Conservation (phyloP, 306 rosid species). For the Cicer pinnatifidum region DNA sequence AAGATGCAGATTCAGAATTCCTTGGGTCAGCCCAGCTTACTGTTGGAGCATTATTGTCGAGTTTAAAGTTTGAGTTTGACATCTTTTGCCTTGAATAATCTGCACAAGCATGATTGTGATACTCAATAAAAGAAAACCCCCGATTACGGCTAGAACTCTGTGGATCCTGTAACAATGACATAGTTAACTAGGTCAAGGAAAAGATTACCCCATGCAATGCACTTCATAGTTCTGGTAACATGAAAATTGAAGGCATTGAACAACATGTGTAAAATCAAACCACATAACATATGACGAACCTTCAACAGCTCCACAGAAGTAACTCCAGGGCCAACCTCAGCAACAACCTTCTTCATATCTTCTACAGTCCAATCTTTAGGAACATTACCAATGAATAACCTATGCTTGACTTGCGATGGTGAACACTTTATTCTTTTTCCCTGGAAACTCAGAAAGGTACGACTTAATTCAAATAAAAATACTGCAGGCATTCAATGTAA, state of each 20-base stretch:
- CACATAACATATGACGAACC: slow-evolving; percentile 45
- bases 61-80: slow-evolving; percentile 72
- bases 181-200: slow-evolving; percentile 37
- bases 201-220: slow-evolving; percentile 18
- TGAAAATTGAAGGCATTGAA: not conserved
- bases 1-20: slow-evolving; percentile 61
- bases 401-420: slow-evolving; percentile 64
- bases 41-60: slow-evolving; percentile 64
- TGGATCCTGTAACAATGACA: slow-evolving; percentile 56
- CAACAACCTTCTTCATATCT: slow-evolving; percentile 60
- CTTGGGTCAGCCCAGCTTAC: slow-evolving; percentile 81
- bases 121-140: slow-evolving; percentile 69
- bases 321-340: slow-evolving; percentile 69
- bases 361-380: slow-evolving; percentile 69
- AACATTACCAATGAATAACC: slow-evolving; percentile 72
- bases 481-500: slow-evolving; percentile 12
- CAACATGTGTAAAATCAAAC: slow-evolving; percentile 22
- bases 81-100: slow-evolving; percentile 69
- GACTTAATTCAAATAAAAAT: slow-evolving; percentile 29
- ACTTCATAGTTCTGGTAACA: slow-evolving; percentile 21
- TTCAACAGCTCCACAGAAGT: slow-evolving; percentile 62
- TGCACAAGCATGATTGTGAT: slow-evolving; percentile 73
- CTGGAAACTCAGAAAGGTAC: slow-evolving; percentile 47
- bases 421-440: slow-evolving; percentile 69
- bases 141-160: slow-evolving; percentile 59